Evolutionary conservation across 164 flowering plant species (phyloP), one percentile per base, ranked within the genome.

Genomic region (Warburgia ugandensis): DNA sequence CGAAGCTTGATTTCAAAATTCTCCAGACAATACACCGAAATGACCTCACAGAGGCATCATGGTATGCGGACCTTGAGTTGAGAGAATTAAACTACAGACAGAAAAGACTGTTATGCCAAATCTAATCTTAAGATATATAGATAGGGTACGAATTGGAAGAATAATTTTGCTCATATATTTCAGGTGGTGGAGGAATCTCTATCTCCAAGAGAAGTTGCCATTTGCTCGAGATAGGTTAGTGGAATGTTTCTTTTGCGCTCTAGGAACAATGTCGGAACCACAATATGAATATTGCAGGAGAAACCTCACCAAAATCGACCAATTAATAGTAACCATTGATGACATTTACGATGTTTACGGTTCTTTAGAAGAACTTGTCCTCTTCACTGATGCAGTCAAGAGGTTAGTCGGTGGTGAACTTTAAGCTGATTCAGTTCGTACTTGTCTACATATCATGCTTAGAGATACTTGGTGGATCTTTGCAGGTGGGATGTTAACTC

Each of bases 321-420:
- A 79, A 17, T 46, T 83, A 0, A 25, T 80, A 23, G 71, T 67
- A 44, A 1, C 77, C 4, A 68, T 83, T 0, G 91, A 83, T 48
- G 91, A 83, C 47, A 72, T 78, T 32, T 83, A 66, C 42, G 86
- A 83, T 59, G 52, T 80, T 32, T 59, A 68, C 41, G 86, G 86
- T 2, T 63, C 65, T 0, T 31, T 69, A 0, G 78, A 83, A 6
- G 75, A 78, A 22, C 74, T 83, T 26, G 52, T 46, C 3, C 60
- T 73, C 38, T 78, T 80, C 67, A 78, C 80, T 2, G 59, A 75
- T 32, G 79, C 65, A 4, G 61, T 80, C 3, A 51, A 72, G 2
- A 75, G 66, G 84, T 78, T 3, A 3, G n/a, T n/a, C n/a, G n/a
- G n/a, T n/a, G n/a, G n/a, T n/a, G n/a, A n/a, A n/a, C n/a, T n/a